Evolutionary conservation across 106 monocot species (phyloP).

Genomic region (Cymbidium sinense): DNA sequence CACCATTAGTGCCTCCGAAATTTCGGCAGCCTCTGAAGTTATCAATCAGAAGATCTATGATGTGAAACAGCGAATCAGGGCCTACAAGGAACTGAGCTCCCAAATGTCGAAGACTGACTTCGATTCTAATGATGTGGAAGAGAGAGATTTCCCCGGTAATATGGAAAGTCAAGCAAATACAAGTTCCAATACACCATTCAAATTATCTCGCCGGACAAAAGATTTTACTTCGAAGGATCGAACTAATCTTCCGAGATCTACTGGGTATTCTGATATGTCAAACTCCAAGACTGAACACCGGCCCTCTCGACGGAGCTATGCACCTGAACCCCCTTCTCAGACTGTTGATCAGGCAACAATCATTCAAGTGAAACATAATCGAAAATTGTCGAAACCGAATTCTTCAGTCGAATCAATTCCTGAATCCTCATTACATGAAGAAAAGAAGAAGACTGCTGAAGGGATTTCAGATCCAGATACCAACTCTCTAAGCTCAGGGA

Average conservation of each 20-base stretch:
- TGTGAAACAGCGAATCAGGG: constrained; percentile 7
- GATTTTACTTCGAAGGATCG: constrained; percentile 14
- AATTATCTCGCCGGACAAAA: constrained; percentile 42
- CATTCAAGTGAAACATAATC: constrained; percentile 1
- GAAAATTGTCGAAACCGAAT: constrained; percentile 5
- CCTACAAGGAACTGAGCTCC: constrained; percentile 13
- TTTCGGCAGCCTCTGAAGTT: constrained; percentile 6
- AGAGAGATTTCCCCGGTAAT: background rate
- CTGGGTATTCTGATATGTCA: background rate
- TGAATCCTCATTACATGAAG: background rate
- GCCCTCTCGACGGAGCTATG: background rate
- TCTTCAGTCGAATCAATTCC: background rate
- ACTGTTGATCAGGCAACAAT: background rate
- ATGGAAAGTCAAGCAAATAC: constrained; percentile 5
- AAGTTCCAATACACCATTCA: constrained; percentile 11
- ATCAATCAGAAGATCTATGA: background rate
- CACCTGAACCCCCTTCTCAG: background rate
- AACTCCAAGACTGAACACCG: constrained; percentile 3
- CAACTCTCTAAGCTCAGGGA: constrained; percentile 10
- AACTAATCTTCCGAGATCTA: constrained; percentile 6
- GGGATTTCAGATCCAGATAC: background rate
- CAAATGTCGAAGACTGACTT: constrained; percentile 10
- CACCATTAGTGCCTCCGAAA: background rate
- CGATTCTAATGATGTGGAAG: constrained; percentile 16
- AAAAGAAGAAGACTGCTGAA: too few relatives aligned